Base-by-base conservation (phyloP, 768 basidiomycete species). In the Solioccasus polychromus region DNA sequence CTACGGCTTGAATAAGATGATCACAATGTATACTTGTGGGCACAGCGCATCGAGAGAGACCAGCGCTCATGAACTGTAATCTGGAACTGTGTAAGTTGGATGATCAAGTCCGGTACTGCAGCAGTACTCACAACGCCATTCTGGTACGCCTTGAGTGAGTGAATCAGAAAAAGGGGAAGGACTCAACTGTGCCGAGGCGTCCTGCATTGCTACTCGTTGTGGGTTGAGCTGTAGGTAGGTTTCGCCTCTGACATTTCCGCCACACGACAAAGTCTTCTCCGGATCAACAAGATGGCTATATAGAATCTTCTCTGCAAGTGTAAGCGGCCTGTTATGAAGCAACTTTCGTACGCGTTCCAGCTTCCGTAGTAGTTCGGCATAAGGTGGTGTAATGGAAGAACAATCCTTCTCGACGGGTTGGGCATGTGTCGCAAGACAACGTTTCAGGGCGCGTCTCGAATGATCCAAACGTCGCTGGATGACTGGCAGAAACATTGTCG, bases 51-150 rank as follows among this genome's bases (percentile, higher is more conserved):
- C 77, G 76, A 20, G 81, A 68, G 42, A 96, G 79, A 17, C 91
- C 92, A 45, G 94, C 94, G 42, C 94, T 95, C 91, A 96, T 97
- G 69, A 98, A 99, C 70, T 99, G 96, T 47, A 99, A 70, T 48
- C 94, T 85, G 42, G 58, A 55, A 35, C 18, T 35, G 24, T 23
- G 31, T 54, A 31, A 47, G 45, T 26, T 30, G n/a, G 23, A 44
- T 43, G 44, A 41, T 42, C 5, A 29, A 19, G 45, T 38, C 34
- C 29, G 28, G 18, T 42, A 32, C 8, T n/a, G 10, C 22, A 35
- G 30, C 2, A 3, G 25, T 10, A 58, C 82, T 71, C 66, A 90
- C 84, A 92, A 58, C 10, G 89, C 88, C 89, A 91, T 92, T 66
- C 89, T 90, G 28, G 26, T 35, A 11, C n/a, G 24, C 35, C 28